Evolutionary conservation across 2,329 filamentous ascomycete species (phyloP).

Genomic region (Phyllosticta capitalensis): DNA sequence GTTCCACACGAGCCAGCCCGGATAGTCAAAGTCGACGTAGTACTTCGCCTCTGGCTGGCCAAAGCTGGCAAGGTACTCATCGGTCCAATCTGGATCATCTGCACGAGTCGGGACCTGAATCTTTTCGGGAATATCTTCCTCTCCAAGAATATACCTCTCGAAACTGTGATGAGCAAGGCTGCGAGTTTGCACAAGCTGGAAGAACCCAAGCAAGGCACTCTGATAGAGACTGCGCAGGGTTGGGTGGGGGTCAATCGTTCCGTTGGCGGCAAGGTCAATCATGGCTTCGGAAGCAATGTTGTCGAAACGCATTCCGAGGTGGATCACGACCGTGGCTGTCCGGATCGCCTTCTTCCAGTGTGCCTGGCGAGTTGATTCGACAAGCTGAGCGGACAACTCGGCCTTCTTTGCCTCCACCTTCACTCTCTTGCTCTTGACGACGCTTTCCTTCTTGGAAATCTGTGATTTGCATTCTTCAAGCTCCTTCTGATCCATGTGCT

Average conservation of each 20-base stretch:
- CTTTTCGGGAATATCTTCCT: constrained; percentile 68
- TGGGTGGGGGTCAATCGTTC: constrained; percentile 84
- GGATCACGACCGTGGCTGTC: constrained; percentile 82
- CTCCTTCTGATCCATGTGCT: constrained; percentile 24
- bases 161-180: constrained; percentile 81
- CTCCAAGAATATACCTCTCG: constrained; percentile 73
- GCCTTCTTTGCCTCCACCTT: constrained; percentile 79
- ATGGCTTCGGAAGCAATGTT: constrained; percentile 72
- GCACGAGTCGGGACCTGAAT: constrained; percentile 59
- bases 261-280: constrained; percentile 70
- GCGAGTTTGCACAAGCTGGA: constrained; percentile 79
- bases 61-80: constrained; percentile 69
- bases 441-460: constrained; percentile 59
- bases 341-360: constrained; percentile 96
- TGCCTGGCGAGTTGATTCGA: constrained; percentile 63
- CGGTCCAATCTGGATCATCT: constrained; percentile 65
- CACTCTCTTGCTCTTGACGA: constrained; percentile 63
- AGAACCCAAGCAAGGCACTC: constrained; percentile 64
- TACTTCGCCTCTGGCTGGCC: constrained; percentile 70
- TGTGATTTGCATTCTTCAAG: constrained; percentile 48
- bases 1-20: constrained; percentile 94
- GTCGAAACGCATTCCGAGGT: constrained; percentile 85
- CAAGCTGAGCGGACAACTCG: constrained; percentile 69
- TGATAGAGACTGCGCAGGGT: constrained; percentile 73
- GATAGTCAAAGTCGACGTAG: constrained; percentile 83